Evolutionary conservation across 192 early-diverging fungal genomes (phyloP).

Genomic region (Coemansia sp.): DNA sequence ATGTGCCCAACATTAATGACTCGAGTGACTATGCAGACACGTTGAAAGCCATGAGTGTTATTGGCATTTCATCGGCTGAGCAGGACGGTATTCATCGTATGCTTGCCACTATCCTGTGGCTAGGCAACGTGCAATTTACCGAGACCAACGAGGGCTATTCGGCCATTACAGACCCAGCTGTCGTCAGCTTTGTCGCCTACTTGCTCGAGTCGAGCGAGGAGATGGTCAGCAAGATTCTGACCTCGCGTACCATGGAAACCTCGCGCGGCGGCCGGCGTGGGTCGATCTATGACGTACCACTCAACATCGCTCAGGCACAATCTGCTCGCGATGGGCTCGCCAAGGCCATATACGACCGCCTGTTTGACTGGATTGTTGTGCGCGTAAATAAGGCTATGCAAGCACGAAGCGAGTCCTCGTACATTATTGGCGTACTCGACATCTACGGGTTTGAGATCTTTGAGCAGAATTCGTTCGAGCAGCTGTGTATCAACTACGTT

Average conservation of each 20-base stretch:
- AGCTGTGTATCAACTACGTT: constrained; percentile 99
- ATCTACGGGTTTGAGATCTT: constrained; percentile 99
- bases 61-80: constrained; percentile 80
- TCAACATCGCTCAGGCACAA: constrained; percentile 88
- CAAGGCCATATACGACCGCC: constrained; percentile 89
- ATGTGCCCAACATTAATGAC: constrained; percentile 95
- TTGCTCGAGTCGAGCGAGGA: constrained; percentile 69
- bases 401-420: constrained; percentile 60
- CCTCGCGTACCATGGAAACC: constrained; percentile 73
- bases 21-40: constrained; percentile 84
- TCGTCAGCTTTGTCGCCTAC: constrained; percentile 73
- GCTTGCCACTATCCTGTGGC: constrained; percentile 91
- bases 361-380: constrained; percentile 99
- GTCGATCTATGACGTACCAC: constrained; percentile 81
- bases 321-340: constrained; percentile 91
- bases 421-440: constrained; percentile 91
- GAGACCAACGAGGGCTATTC: constrained; percentile 81
- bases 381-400: constrained; percentile 89
- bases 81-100: constrained; percentile 89
- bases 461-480: constrained; percentile 96
- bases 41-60: constrained; percentile 89
- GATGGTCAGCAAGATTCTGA: constrained; percentile 66
- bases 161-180: constrained; percentile 61
- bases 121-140: constrained; percentile 91
- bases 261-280: constrained; percentile 75